Percentiles rank a stretch among this genome's conserved stretches.
Conservation (phyloP, 2,329 filamentous ascomycete genomes). For the Alternaria infectoria region DNA sequence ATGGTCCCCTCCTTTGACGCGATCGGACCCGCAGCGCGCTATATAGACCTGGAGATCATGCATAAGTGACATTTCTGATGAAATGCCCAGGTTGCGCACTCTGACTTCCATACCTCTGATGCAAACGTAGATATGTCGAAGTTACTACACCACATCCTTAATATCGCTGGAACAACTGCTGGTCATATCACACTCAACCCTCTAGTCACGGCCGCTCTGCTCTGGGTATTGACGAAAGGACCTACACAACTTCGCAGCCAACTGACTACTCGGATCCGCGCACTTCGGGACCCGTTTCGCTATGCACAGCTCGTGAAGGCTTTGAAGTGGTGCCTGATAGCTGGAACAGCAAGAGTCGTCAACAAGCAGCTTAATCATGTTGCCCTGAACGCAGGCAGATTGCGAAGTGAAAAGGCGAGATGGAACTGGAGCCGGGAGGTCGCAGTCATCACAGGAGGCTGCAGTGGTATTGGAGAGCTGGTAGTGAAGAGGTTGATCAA, state of each 20-base stretch:
- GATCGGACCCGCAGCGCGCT: conserved; percentile 8
- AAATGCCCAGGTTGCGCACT: neutral
- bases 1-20: conserved; percentile 2
- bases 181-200: conserved; percentile 39
- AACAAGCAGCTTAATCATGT: conserved; percentile 40
- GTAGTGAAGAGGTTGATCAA: conserved; percentile 34
- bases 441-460: conserved; percentile 47
- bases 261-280: conserved; percentile 22
- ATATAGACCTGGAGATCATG: neutral
- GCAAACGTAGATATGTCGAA: conserved; percentile 22
- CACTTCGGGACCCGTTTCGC: conserved; percentile 31
- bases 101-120: neutral
- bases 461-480: conserved; percentile 45
- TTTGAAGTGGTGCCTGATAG: conserved; percentile 38
- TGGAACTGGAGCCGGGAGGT: conserved; percentile 45
- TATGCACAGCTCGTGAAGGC: conserved; percentile 29
- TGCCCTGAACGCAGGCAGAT: conserved; percentile 49
- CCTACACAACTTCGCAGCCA: conserved; percentile 33
- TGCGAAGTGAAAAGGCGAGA: conserved; percentile 42
- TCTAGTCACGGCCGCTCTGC: conserved; percentile 34
- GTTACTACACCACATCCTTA: conserved; percentile 19
- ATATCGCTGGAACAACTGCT: conserved; percentile 29
- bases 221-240: conserved; percentile 40
- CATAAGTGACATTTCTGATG: neutral
- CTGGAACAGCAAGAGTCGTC: conserved; percentile 39